Evolutionary conservation across 805 yeast species (phyloP), one percentile per base, ranked within the genome.

Genomic region (Teunomyces stri): DNA sequence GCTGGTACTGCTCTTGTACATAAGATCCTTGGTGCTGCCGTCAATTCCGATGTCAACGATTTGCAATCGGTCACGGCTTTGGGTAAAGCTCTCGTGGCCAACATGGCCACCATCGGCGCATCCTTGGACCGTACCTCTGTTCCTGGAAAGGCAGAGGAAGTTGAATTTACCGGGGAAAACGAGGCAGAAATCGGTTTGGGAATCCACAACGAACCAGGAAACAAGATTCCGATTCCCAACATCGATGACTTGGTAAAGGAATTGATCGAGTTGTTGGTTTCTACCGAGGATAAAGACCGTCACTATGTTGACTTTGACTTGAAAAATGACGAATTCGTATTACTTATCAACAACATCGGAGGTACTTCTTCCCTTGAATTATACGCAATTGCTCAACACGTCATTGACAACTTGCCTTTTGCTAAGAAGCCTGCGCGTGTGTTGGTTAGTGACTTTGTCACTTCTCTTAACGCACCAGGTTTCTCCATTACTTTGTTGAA

Each of bases 131-230:
- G 94, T 59, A 89, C 94, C 45, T 81, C 87, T 37, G 95, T 91
- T 18, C 97, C 98, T 4, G 96, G 96, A 4, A 80, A 87, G 57
- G 20, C 47, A 5, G 61, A 44, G 15, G 74, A 68, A 37, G 51
- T 69, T 38, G 81, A 75, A 39, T 64, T 67, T 46, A 76, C 89
- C 51, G 76, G 68, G 22, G 75, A 66, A 3, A 72, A 82, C 48
- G 89, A 87, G 65, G 85, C 87, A 61, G 98, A 91, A 65, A 76
- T 91, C 49, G 98, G 98, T 22, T 85, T 91, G 83, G 98, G 98
- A 39, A 91, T 91, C 51, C 98, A 91, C 67, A 91, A 91, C 59
- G 98, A 91, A 64, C 94, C 96, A 0, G 97, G 97, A 51, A 83
- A 83, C 48, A 78, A 80, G 51, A 60, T 80, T 31, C 85, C 87